Conservation (phyloP, 2,329 filamentous ascomycete species). For the Microdochium nivale region DNA sequence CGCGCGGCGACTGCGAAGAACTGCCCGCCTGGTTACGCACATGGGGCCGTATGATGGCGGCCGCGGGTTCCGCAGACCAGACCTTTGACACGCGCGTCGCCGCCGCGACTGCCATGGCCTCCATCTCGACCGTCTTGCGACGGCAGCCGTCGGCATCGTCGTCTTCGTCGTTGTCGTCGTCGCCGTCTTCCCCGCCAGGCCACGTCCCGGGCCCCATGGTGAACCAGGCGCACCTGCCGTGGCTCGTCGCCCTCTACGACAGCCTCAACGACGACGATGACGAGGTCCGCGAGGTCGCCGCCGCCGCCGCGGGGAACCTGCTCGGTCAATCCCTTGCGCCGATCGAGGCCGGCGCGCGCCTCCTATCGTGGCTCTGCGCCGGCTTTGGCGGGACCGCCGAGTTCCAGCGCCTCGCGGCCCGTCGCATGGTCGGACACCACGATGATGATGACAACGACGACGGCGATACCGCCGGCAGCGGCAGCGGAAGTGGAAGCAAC, state of each 20-base stretch:
- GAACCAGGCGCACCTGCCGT: conserved; percentile 35
- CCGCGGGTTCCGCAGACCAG: conserved; percentile 40
- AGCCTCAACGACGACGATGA: conserved; percentile 85
- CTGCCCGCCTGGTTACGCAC: conserved; percentile 14
- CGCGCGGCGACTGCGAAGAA: conserved; percentile 6
- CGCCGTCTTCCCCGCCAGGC: conserved; percentile 12
- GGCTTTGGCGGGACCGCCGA: conserved; percentile 22
- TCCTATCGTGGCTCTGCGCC: conserved; percentile 32
- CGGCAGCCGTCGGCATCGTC: conserved; percentile 43
- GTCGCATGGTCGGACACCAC: conserved; percentile 30
- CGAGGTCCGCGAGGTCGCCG: conserved; percentile 65
- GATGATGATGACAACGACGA: conserved; percentile 4
- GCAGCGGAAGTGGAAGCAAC: conserved; percentile 4
- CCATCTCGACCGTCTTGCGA: conserved; percentile 31
- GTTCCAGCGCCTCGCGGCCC: conserved; percentile 31
- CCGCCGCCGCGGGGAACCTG: conserved; percentile 37
- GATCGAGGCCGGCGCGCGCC: conserved; percentile 34
- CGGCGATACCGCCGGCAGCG: conserved; percentile 2
- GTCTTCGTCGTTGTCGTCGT: conserved; percentile 40
- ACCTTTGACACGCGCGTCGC: conserved; percentile 58
- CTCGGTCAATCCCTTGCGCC: conserved; percentile 33
- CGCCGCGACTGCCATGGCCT: conserved; percentile 44
- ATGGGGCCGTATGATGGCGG: conserved; percentile 43
- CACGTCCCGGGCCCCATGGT: conserved; percentile 11
- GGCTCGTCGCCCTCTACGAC: conserved; percentile 63